Evolutionary conservation across 1,139 yeast species (phyloP).

Genomic region (Candida glucosophila): DNA sequence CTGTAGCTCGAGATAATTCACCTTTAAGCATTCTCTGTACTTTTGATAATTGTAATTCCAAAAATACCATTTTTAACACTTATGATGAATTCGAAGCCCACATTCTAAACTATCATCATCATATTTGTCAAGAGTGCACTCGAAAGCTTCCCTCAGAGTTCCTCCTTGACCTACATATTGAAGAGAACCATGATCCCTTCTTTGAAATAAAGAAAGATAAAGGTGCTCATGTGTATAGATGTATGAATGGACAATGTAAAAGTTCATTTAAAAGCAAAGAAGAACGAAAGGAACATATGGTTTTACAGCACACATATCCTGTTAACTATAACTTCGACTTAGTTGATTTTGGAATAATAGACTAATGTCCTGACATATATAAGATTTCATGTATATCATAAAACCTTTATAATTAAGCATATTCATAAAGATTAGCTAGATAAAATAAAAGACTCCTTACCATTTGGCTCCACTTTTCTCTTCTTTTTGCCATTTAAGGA

Average conservation of each 20-base stretch:
- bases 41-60: conserved; percentile 8
- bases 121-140: conserved; percentile 34
- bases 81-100: conserved; percentile 23
- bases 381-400: too few relatives aligned
- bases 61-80: conserved; percentile 7
- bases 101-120: conserved; percentile 12
- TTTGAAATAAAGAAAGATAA: conserved; percentile 21
- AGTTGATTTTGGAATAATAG: conserved; percentile 22
- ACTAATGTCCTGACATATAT: too few relatives aligned
- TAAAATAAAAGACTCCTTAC: conserved; percentile 1
- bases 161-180: conserved; percentile 38
- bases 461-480: conserved; percentile 19
- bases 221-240: conserved; percentile 32
- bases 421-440: too few relatives aligned
- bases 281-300: conserved; percentile 38
- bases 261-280: conserved; percentile 22
- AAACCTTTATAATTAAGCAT: too few relatives aligned
- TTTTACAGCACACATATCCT: conserved; percentile 44
- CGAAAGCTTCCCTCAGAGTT: conserved; percentile 30
- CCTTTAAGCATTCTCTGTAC: conserved; percentile 7
- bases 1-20: background rate
- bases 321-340: conserved; percentile 29
- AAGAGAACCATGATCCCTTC: conserved; percentile 48
- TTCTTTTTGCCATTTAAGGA: conserved; percentile 35
- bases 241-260: conserved; percentile 30